Evolutionary conservation across 495 filamentous ascomycete genomes (phyloP), one percentile per base, ranked within the genome.

Genomic region (Pseudomonodictys pantanalensis): DNA sequence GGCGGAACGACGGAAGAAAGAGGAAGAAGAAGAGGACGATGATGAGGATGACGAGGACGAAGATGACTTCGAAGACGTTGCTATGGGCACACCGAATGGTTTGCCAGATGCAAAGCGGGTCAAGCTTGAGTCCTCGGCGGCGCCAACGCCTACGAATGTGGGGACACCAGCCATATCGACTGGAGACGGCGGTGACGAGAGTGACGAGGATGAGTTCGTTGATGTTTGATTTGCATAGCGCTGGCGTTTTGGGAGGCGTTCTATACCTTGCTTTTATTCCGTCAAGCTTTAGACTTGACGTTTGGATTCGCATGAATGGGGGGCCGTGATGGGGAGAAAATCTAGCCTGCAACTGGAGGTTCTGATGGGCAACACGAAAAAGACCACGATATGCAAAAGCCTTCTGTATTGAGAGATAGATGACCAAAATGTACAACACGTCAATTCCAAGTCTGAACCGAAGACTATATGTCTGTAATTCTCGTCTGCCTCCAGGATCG

Each of bases 21-120:
- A 67, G 26, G 45, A 45, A 23, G 42, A 52, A 15, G 62, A 47
- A 15, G 46, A 65, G 22, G 77, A 81, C 38, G 77, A 74, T 0
- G 73, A 78, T 15, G 67, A 70, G 29, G 66, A 71, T n/a, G 68
- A 68, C 20, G 64, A 69, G 24, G 67, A 69, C 17, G 67, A 69
- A 7, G 64, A 67, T 44, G 64, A 65, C 39, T 69, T 67, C 35
- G 68, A 71, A 39, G 68, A 71, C 48, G 68, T 68, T 8, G 57
- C 35, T n/a, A 41, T 25, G n/a, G 1, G 46, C 5, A 49, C 28
- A 7, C 25, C 51, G 11, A 60, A 24, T 23, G 48, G 7, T 1
- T 20, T 50, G 15, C 65, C 65, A 5, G 60, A 68, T 32, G 44
- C 60, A 1, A 69, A 69, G 45, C 58, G 66, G 11, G 30, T 66